phyloP scores from a whole-genome alignment of 495 filamentous ascomycete genomes.

The Neurospora discreta region DNA sequence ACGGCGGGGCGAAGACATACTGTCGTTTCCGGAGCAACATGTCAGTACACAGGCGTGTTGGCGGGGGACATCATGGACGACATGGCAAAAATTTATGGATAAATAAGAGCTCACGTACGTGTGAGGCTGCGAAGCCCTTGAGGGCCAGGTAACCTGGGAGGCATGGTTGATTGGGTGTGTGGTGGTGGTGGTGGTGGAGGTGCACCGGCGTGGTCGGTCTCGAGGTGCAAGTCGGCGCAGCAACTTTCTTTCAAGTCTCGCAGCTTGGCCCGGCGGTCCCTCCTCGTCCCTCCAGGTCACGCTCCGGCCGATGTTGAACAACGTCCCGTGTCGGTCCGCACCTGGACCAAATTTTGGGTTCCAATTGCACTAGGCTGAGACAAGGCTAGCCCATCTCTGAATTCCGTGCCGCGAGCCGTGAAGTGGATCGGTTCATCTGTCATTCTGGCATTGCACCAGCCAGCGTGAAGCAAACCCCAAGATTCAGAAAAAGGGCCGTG shows the following conservation, averaged over 20 bases:
- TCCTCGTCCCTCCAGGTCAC: constrained; percentile 10
- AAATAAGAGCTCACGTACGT: constrained; percentile 32
- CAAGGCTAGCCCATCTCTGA: not conserved
- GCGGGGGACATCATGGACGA: not conserved
- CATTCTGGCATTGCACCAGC: constrained; percentile 3
- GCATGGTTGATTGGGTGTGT: constrained; percentile 37
- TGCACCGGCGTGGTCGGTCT: not conserved
- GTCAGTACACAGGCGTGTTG: constrained; percentile 6
- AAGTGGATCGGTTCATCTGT: constrained; percentile 3
- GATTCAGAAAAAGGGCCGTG: not conserved
- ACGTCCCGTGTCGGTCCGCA: constrained; percentile 13
- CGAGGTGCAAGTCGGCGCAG: not conserved
- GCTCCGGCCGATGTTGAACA: constrained; percentile 6
- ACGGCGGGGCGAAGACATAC: constrained; percentile 39
- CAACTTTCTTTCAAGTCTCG: constrained; percentile 4
- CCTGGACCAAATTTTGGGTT: constrained; percentile 20
- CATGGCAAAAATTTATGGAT: not conserved
- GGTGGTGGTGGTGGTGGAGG: not conserved
- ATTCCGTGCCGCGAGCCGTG: not conserved
- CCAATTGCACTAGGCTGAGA: constrained; percentile 7
- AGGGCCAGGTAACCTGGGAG: constrained; percentile 57
- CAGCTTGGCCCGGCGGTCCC: constrained; percentile 4
- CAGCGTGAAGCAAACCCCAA: not conserved
- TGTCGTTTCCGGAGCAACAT: constrained; percentile 7
- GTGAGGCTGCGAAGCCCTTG: constrained; percentile 51